Evolutionary conservation across 2,329 filamentous ascomycete species (phyloP).

Genomic region (Pseudopithomyces maydicus): DNA sequence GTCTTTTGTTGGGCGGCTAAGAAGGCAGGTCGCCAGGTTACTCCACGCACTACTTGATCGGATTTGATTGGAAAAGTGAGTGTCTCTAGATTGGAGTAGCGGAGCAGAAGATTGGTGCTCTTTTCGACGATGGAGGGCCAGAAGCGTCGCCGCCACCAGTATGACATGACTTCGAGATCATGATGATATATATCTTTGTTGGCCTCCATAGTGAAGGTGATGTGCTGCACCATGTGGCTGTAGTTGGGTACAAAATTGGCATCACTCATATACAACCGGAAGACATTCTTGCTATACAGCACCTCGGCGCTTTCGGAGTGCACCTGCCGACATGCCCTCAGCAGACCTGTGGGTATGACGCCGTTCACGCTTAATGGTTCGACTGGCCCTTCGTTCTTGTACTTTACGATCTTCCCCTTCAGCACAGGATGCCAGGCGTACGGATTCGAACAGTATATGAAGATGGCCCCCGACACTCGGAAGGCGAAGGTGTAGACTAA

Average conservation of each 20-base stretch:
- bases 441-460: slow-evolving; percentile 28
- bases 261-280: slow-evolving; percentile 35
- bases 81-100: slow-evolving; percentile 29
- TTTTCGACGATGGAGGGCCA: slow-evolving; percentile 33
- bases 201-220: slow-evolving; percentile 26
- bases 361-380: slow-evolving; percentile 26
- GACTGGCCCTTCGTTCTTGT: slow-evolving; percentile 26
- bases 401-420: slow-evolving; percentile 29
- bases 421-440: slow-evolving; percentile 15
- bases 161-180: slow-evolving; percentile 29
- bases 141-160: slow-evolving; percentile 34
- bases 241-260: slow-evolving; percentile 23
- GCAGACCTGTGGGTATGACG: slow-evolving; percentile 23
- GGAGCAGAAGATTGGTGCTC: slow-evolving; percentile 20
- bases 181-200: slow-evolving; percentile 26
- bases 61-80: slow-evolving; percentile 32
- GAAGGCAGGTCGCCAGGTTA: slow-evolving; percentile 31
- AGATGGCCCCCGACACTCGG: slow-evolving; percentile 31
- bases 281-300: slow-evolving; percentile 55
- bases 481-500: slow-evolving; percentile 29
- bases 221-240: slow-evolving; percentile 24
- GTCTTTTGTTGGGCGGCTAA: slow-evolving; percentile 27
- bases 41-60: slow-evolving; percentile 8
- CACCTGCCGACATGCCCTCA: slow-evolving; percentile 49
- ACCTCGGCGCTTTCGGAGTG: slow-evolving; percentile 50